These are phyloP conservation scores for Kwoniella sp. DNA, from an alignment of 768 basidiomycete genomes.

Conservation along the genomic window DNA sequence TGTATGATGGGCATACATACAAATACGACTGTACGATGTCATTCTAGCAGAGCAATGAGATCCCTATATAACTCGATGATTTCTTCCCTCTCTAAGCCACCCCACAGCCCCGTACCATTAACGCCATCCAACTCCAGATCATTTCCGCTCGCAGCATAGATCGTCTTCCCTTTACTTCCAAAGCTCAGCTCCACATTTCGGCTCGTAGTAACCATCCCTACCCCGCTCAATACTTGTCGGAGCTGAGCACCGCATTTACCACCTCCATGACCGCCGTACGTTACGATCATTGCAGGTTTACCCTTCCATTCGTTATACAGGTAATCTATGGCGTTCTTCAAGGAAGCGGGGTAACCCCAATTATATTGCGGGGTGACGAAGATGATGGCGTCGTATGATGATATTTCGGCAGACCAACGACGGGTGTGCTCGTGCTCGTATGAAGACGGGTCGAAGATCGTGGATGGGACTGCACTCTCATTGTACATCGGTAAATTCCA, in stretches of 20 bases:
- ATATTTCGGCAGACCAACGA: neutral
- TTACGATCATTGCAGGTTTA: constrained; percentile 55
- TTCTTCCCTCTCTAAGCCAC: neutral
- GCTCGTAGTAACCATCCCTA: neutral
- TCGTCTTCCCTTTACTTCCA: neutral
- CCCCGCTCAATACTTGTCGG: neutral
- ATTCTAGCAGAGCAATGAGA: neutral
- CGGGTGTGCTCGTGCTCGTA: neutral
- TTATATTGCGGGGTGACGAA: constrained; percentile 59
- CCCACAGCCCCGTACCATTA: neutral
- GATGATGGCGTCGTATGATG: constrained; percentile 48
- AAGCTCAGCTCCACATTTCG: neutral
- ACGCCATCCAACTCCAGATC: neutral
- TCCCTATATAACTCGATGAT: neutral
- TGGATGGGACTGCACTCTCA: neutral
- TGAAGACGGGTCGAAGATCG: neutral
- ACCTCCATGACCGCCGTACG: constrained; percentile 57
- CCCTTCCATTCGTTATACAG: constrained; percentile 57
- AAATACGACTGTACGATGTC: too few species aligned
- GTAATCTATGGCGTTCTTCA: constrained; percentile 59
- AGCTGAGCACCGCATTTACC: constrained; percentile 49
- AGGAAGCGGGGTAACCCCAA: constrained; percentile 56
- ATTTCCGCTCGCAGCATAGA: neutral
- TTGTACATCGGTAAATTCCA: neutral
- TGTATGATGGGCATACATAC: too few species aligned